Evolutionary conservation across 2,329 filamentous ascomycete genomes (phyloP).

Genomic region (Penicillium sp.): DNA sequence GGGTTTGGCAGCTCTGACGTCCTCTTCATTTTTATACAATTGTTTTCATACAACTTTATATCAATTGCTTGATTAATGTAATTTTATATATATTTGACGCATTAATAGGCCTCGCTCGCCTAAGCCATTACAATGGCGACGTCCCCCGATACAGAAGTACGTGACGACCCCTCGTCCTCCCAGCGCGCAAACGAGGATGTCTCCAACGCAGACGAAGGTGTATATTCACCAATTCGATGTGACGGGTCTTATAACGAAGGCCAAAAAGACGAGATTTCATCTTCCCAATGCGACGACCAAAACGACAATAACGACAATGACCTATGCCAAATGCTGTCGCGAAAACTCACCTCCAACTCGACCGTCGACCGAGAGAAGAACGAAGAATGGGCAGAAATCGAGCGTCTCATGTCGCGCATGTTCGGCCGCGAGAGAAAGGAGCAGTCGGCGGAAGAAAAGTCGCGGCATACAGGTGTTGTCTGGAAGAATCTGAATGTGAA

Average conservation of each 20-base stretch:
- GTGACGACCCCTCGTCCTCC: not conserved
- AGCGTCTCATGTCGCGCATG: conserved; percentile 63
- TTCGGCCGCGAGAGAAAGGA: conserved; percentile 63
- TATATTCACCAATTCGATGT: not conserved
- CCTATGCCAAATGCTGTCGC: not conserved
- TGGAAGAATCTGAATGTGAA: conserved; percentile 69
- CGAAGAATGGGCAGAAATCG: conserved; percentile 30
- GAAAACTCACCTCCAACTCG: conserved; percentile 3
- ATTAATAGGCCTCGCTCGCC: not conserved
- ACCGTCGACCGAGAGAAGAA: not conserved
- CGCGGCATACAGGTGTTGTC: conserved; percentile 64
- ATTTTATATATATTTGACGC: not conserved
- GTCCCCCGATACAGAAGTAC: not conserved
- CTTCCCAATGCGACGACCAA: not conserved
- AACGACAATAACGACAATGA: not conserved
- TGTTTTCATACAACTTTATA: not conserved
- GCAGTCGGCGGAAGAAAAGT: conserved; percentile 66
- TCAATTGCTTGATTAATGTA: not conserved
- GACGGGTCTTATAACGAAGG: not conserved
- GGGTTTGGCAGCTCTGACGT: not conserved
- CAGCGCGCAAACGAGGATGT: not conserved
- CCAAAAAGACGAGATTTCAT: not conserved
- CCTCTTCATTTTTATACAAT: not conserved
- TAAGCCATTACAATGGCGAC: not conserved
- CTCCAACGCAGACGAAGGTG: not conserved